Evolutionary conservation across 2,329 filamentous ascomycete genomes (phyloP).

Genomic region (Stachybotrys chlorohalonatus): DNA sequence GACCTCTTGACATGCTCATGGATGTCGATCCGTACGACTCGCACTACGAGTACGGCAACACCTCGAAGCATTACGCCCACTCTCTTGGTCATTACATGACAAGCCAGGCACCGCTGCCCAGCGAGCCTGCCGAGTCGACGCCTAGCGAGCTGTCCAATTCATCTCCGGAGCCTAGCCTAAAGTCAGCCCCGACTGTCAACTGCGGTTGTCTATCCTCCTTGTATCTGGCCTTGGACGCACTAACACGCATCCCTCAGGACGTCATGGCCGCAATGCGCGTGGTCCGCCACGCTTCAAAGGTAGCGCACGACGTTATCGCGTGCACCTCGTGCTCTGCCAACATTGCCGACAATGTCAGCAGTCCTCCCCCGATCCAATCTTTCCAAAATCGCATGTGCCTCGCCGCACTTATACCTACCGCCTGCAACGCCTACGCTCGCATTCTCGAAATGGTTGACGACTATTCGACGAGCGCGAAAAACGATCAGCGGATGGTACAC

Average conservation of each 20-base stretch:
- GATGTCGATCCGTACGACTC: conserved; percentile 23
- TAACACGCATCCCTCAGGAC: conserved; percentile 35
- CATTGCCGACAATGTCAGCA: conserved; percentile 20
- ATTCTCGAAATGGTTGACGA: conserved; percentile 46
- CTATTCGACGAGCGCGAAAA: conserved; percentile 35
- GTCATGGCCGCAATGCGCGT: conserved; percentile 37
- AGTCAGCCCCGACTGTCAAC: conserved; percentile 16
- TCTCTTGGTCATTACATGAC: conserved; percentile 16
- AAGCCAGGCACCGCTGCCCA: conserved; percentile 9
- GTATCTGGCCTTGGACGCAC: conserved; percentile 40
- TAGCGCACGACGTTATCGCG: conserved; percentile 41
- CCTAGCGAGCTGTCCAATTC: conserved; percentile 14
- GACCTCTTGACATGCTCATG: conserved; percentile 18
- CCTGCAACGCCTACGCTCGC: conserved; percentile 46
- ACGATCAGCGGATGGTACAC: conserved; percentile 28
- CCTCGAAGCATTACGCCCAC: conserved; percentile 19
- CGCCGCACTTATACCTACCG: conserved; percentile 46
- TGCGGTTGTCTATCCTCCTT: conserved; percentile 42
- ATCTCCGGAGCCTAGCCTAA: conserved; percentile 10
- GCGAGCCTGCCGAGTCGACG: conserved; percentile 8
- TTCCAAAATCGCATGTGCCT: conserved; percentile 53
- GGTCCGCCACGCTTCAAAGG: conserved; percentile 36
- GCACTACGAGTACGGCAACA: conserved; percentile 12
- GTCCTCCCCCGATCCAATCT: conserved; percentile 33
- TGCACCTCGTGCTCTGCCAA: conserved; percentile 40